Evolutionary conservation across 2,329 filamentous ascomycete species (phyloP), one percentile per base, ranked within the genome.

Genomic region (Leptographium galeiforme): DNA sequence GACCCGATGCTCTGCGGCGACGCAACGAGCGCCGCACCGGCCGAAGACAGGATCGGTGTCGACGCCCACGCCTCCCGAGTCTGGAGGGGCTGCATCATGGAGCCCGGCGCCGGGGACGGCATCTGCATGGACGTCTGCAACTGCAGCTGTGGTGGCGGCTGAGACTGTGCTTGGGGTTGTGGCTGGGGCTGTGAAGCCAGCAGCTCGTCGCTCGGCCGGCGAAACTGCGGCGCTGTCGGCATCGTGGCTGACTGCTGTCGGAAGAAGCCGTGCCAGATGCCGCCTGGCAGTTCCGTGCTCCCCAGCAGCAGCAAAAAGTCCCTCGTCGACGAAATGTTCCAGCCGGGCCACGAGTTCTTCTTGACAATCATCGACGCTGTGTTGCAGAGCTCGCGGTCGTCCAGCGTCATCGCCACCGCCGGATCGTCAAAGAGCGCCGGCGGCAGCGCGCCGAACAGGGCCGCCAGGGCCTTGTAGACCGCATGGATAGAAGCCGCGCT

Each of bases 281-380:
- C 60, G 8, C 64, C 64, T 3, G 71, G 68, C 2, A 64, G 59
- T 39, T 72, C 69, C 2, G 69, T 69, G 50, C 67, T 68, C 10
- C 77, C 77, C 0, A 80, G 68, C 12, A 64, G 67, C 40, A 75
- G 60, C 36, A 81, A 64, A 50, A 78, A 80, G 18, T 77, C 73
- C 43, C 67, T 68, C 8, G 70, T 72, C 6, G 74, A 74, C 11
- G 61, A 59, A 11, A 79, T 72, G 10, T 70, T 69, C 46, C 69
- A 68, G 8, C 71, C 61, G 8, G 62, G 55, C 77, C 77, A 81
- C 2, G 68, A 65, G 10, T 71, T 68, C 51, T 71, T 69, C 44
- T 70, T 69, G 48, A 77, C 64, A n/a, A 77, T 66, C 40, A 66
- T 66, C n/a, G 70, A 65, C 1, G 73, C 65, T 5, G 68, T 68